Base-by-base conservation (phyloP, 805 yeast genomes). In the Candida golubevii region DNA sequence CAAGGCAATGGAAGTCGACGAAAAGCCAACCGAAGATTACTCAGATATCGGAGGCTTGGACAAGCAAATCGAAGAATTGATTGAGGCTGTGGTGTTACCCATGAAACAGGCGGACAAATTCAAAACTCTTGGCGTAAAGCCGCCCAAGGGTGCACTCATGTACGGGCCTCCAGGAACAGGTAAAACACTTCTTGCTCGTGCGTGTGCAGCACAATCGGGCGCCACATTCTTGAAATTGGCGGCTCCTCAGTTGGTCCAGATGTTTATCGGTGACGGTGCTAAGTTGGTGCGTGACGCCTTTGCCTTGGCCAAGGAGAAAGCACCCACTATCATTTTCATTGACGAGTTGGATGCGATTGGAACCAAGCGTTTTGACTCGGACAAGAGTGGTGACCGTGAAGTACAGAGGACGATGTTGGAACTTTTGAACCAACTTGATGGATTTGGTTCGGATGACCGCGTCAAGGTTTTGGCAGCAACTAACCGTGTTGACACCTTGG, bases 1-100 rank as follows among this genome's bases (percentile, higher is more conserved):
- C 41, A 93, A 93, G 70, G 98, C 98, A 10, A 88, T 93, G 99
- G 99, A 93, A 66, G 99, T 93, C 41, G 99, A 93, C 63, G 99
- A 93, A 69, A 90, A 91, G 62, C 99, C 99, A 47, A 85, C 96
- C 1, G 99, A 93, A 65, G 88, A 96, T 9, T 93, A 93, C 62
- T 83, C 95, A 1, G 99, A 93, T 64, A 95, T 93, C 56, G 99
- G 99, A 61, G 99, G 99, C 9, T 75, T 93, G 57, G 98, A 91
- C 47, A 54, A 52, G 49, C 57, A 54, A 36, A 54, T 54, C 40
- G 57, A 54, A 47, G 57, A 54, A 46, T 48, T 54, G 50, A 54
- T 54, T 36, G 57, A 54, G 50, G 57, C 57, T 26, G 57, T 54
- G 39, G 57, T 54, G 29, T 52, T 54, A 48, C 57, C 57, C 33